Percentiles rank a stretch among this genome's conserved stretches.
Conservation (phyloP, 2,329 filamentous ascomycete species). For the Aureobasidium sp. region DNA sequence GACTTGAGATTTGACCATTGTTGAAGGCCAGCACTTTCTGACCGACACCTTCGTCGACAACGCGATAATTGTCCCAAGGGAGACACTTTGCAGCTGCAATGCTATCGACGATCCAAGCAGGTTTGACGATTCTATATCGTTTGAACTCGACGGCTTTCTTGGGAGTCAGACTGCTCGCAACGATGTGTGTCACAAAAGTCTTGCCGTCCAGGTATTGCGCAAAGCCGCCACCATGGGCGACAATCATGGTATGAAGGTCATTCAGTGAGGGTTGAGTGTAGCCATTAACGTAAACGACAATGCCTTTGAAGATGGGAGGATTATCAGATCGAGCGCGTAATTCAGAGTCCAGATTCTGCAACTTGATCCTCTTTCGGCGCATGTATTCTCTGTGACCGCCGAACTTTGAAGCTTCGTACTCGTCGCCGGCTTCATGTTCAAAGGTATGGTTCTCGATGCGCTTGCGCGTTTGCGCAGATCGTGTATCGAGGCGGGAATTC, state of each 20-base stretch:
- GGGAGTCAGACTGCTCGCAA: slow-evolving; percentile 79
- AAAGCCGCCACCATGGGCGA: slow-evolving; percentile 88
- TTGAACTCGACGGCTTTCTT: slow-evolving; percentile 89
- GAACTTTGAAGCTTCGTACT: slow-evolving; percentile 81
- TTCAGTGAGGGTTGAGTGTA: slow-evolving; percentile 93
- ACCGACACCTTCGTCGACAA: slow-evolving; percentile 73
- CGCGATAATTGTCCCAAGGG: slow-evolving; percentile 77
- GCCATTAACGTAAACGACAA: slow-evolving; percentile 87
- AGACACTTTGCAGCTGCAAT: slow-evolving; percentile 71
- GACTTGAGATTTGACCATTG: slow-evolving; percentile 57
- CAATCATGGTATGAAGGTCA: slow-evolving; percentile 78
- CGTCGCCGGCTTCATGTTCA: slow-evolving; percentile 74
- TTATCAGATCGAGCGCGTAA: slow-evolving; percentile 64
- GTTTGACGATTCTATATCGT: slow-evolving; percentile 85
- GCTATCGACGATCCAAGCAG: slow-evolving; percentile 89
- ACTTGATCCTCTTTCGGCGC: slow-evolving; percentile 89
- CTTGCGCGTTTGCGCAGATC: slow-evolving; percentile 52
- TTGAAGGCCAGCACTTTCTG: slow-evolving; percentile 67
- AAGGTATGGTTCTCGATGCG: slow-evolving; percentile 64
- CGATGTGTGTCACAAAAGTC: slow-evolving; percentile 91
- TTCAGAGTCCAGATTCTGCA: slow-evolving; percentile 87
- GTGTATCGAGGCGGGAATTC: slow-evolving; percentile 55
- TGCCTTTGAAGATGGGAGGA: slow-evolving; percentile 79
- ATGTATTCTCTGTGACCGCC: slow-evolving; percentile 90
- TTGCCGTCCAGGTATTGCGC: slow-evolving; percentile 93